Conservation (phyloP, 169 alveolate species). For the Plasmodium vinckei region DNA sequence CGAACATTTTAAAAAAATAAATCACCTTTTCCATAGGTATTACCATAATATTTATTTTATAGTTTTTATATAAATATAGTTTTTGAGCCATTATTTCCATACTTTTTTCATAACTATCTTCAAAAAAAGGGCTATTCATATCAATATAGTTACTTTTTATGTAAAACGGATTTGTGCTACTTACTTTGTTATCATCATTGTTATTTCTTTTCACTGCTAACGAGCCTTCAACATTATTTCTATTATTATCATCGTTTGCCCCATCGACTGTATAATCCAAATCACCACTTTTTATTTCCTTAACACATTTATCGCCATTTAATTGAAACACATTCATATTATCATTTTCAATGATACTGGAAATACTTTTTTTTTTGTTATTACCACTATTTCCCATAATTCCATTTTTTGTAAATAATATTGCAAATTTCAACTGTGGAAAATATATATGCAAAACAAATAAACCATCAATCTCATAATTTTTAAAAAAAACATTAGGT, state of each 20-base stretch:
- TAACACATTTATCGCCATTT: not conserved
- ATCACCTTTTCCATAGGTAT: conserved; percentile 60
- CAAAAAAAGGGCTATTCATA: not conserved
- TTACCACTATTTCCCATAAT: conserved; percentile 2
- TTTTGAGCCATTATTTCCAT: conserved; percentile 63
- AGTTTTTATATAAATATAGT: conserved; percentile 61
- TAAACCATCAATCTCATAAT: conserved; percentile 48
- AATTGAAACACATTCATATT: not conserved
- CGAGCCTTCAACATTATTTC: not conserved
- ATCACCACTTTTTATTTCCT: not conserved
- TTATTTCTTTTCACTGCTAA: no score
- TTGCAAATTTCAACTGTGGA: conserved; percentile 61
- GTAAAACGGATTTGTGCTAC: not conserved
- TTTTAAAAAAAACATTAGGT: conserved; percentile 61
- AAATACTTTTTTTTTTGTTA: not conserved
- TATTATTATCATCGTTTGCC: not conserved
- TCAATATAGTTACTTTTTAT: not conserved
- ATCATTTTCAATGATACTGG: not conserved
- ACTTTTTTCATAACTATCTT: conserved; percentile 9
- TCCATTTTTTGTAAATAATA: conserved; percentile 38
- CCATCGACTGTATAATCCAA: not conserved
- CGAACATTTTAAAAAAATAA: conserved; percentile 43
- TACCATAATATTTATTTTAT: conserved; percentile 65
- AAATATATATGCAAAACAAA: conserved; percentile 64
- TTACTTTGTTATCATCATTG: not conserved